These are phyloP conservation scores for Podila verticillata DNA, from an alignment of 192 early-diverging fungal genomes.

Conservation along the genomic window DNA sequence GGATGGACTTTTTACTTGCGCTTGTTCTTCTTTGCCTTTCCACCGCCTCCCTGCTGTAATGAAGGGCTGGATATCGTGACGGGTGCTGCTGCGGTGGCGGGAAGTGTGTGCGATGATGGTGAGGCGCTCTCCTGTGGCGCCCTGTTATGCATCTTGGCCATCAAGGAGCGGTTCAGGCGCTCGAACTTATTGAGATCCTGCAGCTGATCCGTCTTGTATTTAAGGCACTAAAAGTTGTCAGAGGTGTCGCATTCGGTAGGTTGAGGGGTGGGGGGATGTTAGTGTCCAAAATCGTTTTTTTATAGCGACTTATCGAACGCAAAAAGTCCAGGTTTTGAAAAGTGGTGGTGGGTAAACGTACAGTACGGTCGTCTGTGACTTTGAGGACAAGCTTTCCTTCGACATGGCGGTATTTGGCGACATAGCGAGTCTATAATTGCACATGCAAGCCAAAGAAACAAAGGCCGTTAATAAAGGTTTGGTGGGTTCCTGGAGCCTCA, in stretches of 20 bases:
- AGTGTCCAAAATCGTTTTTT: no score
- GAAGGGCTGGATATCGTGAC: constrained; percentile 44
- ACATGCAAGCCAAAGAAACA: not conserved
- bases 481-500: not conserved
- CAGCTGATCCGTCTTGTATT: constrained; percentile 75
- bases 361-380: constrained; percentile 76
- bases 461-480: not conserved
- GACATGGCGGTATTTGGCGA: constrained; percentile 70
- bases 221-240: constrained; percentile 51
- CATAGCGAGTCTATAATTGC: constrained; percentile 70
- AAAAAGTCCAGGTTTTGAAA: not conserved
- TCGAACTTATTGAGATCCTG: constrained; percentile 81
- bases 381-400: constrained; percentile 78
- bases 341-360: constrained; percentile 53
- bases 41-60: constrained; percentile 45
- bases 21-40: constrained; percentile 52
- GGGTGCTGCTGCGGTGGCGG: constrained; percentile 14
- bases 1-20: constrained; percentile 12
- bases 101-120: constrained; percentile 6
- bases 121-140: constrained; percentile 12
- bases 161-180: constrained; percentile 68
- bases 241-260: no score
- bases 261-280: no score
- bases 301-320: not conserved
- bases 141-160: constrained; percentile 77